Percentiles rank a stretch among this genome's conserved stretches.
Conservation (phyloP, 345 rosid species). For the Salix suchowensis region DNA sequence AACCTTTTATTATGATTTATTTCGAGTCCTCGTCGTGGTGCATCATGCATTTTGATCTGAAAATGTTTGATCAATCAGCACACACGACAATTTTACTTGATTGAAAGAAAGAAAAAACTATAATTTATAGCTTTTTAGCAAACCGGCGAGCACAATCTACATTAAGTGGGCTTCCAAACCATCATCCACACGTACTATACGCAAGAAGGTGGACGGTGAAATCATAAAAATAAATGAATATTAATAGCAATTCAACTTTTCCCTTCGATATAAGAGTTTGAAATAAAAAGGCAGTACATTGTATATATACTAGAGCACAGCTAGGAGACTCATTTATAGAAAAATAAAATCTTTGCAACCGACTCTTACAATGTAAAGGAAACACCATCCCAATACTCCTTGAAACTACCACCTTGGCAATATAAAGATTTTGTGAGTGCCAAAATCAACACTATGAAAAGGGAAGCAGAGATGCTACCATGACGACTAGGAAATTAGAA, state of each 20-base stretch:
- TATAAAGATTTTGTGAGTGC: slow-evolving; percentile 12
- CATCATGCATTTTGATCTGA: too few relatives aligned
- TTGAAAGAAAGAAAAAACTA: too few relatives aligned
- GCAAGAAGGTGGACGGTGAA: background rate
- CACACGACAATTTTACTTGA: too few relatives aligned
- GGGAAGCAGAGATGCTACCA: slow-evolving; percentile 1
- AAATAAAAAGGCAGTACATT: background rate
- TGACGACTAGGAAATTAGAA: background rate
- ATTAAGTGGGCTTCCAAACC: too few relatives aligned
- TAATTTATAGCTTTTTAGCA: too few relatives aligned
- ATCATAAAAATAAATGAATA: background rate
- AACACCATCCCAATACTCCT: background rate
- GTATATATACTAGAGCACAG: background rate
- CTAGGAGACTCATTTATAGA: background rate
- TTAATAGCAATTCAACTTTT: background rate
- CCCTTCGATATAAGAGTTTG: background rate
- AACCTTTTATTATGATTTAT: too few relatives aligned
- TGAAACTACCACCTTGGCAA: slow-evolving; percentile 3
- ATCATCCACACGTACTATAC: too few relatives aligned
- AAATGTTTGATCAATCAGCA: too few relatives aligned
- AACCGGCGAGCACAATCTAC: too few relatives aligned
- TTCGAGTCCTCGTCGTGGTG: too few relatives aligned
- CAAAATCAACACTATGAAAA: slow-evolving; percentile 16
- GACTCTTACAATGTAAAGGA: background rate
- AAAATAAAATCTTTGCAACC: background rate